Evolutionary conservation across 176 grass and related monocot genomes (phyloP).

Genomic region (Lolium multiflorum): DNA sequence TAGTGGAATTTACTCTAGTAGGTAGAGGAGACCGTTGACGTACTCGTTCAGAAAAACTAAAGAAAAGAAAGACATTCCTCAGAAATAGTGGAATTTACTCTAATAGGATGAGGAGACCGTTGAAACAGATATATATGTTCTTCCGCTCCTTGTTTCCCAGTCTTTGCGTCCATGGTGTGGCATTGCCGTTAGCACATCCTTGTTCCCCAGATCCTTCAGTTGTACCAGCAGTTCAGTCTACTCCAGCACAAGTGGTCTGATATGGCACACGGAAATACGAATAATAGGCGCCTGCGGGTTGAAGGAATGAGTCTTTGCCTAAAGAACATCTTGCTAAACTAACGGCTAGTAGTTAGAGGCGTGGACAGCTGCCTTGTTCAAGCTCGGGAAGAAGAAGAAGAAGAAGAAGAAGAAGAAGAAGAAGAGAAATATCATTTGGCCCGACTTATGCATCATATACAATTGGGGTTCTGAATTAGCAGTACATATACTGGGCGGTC

Average conservation of each 20-base stretch:
- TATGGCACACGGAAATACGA: background rate
- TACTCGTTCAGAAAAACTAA: no score
- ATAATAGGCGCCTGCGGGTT: background rate
- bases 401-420: background rate
- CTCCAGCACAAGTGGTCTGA: background rate
- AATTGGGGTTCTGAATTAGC: background rate
- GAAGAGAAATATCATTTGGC: background rate
- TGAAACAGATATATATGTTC: background rate
- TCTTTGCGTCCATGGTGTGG: background rate
- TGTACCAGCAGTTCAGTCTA: background rate
- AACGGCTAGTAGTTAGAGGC: slow-evolving; percentile 42
- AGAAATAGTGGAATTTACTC: background rate
- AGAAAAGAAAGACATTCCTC: no score
- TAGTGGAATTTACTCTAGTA: no score
- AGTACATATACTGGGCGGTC: background rate
- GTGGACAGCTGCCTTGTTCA: background rate
- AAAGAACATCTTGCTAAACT: slow-evolving; percentile 5
- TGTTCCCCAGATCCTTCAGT: background rate
- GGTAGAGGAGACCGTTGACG: no score
- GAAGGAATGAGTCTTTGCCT: background rate
- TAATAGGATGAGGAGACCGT: background rate
- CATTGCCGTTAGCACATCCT: slow-evolving; percentile 17
- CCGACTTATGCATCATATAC: background rate
- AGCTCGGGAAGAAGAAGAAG: background rate
- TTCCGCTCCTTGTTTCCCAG: background rate